Percentiles rank a stretch among this genome's conserved stretches.
Conservation (phyloP, 306 rosid genomes). For the Cicer chorassanicum region DNA sequence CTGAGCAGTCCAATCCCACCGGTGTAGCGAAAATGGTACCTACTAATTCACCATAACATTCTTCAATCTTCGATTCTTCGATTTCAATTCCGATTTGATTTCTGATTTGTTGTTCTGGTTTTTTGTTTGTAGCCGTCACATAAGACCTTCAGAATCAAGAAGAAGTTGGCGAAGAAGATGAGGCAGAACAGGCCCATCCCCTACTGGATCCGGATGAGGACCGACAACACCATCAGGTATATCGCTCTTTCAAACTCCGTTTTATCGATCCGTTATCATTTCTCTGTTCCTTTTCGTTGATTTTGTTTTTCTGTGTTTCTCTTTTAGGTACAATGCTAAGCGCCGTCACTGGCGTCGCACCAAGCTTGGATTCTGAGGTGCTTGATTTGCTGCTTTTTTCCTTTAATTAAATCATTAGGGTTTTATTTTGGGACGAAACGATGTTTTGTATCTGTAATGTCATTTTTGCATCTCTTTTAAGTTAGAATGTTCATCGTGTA, state of each 20-base stretch:
- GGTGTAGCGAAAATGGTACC: constrained; percentile 55
- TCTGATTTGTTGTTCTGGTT: neutral
- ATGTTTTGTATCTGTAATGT: neutral
- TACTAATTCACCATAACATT: neutral
- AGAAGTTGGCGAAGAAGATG: constrained; percentile 95
- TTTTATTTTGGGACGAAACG: neutral
- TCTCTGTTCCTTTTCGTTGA: neutral
- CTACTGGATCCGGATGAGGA: constrained; percentile 88
- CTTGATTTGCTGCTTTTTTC: neutral
- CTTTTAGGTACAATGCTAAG: constrained; percentile 56
- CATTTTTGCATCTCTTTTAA: constrained; percentile 8
- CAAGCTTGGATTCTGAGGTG: constrained; percentile 60
- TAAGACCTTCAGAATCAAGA: constrained; percentile 86
- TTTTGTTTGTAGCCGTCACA: constrained; percentile 74
- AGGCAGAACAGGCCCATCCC: constrained; percentile 96
- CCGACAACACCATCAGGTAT: constrained; percentile 85
- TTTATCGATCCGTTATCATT: neutral
- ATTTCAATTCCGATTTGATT: neutral
- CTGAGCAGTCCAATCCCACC: constrained; percentile 19
- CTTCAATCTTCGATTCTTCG: neutral
- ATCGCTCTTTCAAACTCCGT: rapidly evolving
- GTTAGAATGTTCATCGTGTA: neutral
- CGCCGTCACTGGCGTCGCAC: constrained; percentile 68
- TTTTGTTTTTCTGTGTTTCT: neutral
- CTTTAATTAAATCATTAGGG: constrained; percentile 22